Base-by-base conservation (phyloP, 2,329 filamentous ascomycete genomes). In the Graphilbum fragrans region DNA sequence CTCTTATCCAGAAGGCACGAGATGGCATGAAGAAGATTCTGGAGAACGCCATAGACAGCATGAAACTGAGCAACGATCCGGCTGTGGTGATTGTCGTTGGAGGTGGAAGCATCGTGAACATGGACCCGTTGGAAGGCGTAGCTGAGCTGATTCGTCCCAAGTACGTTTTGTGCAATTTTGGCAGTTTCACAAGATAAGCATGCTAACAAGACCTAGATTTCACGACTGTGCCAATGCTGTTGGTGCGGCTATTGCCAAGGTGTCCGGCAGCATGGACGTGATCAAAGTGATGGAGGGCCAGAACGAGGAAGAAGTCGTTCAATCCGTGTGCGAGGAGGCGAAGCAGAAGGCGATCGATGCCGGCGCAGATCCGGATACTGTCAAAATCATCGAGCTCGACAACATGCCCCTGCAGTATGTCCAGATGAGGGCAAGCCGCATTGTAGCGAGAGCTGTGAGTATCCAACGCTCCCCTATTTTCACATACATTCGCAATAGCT, bases 181-280 rank as follows among this genome's bases (percentile, higher is more conserved):
- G n/a, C n/a, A 73, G 0, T 58, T 66, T 34, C 9, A 29, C 25
- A 29, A 29, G 25, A 29, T n/a, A n/a, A n/a, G n/a, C n/a, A n/a
- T n/a, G n/a, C n/a, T n/a, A n/a, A n/a, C n/a, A n/a, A n/a, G n/a
- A n/a, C n/a, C n/a, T n/a, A 33, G 31, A n/a, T 76, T 66, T 60
- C 70, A 72, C 4, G 69, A 67, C 5, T 72, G 80, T 2, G 77
- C 77, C 5, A 81, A 81, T 50, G 77, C 77, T 0, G 74, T 81
- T 9, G 77, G 77, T 2, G 76, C 76, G 11, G 75, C 76, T 1
- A 76, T 74, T 44, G 72, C 74, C 2, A 60, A 71, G 35, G 72
- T 80, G 2, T 75, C 70, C 44, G 66, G 69, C 1, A 63, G 69
- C 0, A 59, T 70, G 8, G 69, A 73, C 45, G 65, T 63, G 0